phyloP scores from a whole-genome alignment of 2,329 filamentous ascomycete species.

The Colletotrichum sp. region DNA sequence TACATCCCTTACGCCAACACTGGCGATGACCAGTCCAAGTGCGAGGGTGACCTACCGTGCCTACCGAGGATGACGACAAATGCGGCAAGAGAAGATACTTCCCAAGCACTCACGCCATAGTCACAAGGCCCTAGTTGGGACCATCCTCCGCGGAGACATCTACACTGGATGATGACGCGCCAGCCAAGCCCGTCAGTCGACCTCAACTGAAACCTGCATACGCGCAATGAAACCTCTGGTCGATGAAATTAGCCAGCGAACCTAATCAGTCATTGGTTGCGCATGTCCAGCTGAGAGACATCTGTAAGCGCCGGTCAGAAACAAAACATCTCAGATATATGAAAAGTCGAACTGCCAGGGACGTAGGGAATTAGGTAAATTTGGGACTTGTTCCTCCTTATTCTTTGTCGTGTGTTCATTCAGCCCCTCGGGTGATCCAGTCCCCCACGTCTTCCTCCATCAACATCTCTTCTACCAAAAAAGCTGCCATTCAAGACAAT shows the following conservation, averaged over 20 bases:
- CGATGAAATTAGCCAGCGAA: background rate
- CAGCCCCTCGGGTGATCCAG: background rate
- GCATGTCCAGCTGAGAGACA: background rate
- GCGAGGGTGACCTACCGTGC: too few relatives aligned
- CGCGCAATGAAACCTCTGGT: background rate
- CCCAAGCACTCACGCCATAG: background rate
- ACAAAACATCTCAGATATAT: background rate
- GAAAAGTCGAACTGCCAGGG: background rate
- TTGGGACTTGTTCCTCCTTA: background rate
- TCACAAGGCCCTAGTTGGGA: accelerated
- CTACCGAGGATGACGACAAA: background rate
- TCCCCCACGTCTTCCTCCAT: background rate
- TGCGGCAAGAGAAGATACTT: background rate
- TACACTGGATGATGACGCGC: background rate
- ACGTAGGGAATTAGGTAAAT: slow-evolving; percentile 16
- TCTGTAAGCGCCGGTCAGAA: background rate
- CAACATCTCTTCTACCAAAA: background rate
- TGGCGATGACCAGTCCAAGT: background rate
- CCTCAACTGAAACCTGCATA: background rate
- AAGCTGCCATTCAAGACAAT: background rate
- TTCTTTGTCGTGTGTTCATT: background rate
- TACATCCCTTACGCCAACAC: background rate
- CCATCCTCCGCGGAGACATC: background rate
- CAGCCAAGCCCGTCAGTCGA: background rate
- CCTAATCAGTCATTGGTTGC: background rate